A percentile compares a stretch with the other conserved stretches of the same genome.
These are phyloP conservation scores for Escallonia rubra DNA, from an alignment of 129 eudicot species.

Conservation along the genomic window DNA sequence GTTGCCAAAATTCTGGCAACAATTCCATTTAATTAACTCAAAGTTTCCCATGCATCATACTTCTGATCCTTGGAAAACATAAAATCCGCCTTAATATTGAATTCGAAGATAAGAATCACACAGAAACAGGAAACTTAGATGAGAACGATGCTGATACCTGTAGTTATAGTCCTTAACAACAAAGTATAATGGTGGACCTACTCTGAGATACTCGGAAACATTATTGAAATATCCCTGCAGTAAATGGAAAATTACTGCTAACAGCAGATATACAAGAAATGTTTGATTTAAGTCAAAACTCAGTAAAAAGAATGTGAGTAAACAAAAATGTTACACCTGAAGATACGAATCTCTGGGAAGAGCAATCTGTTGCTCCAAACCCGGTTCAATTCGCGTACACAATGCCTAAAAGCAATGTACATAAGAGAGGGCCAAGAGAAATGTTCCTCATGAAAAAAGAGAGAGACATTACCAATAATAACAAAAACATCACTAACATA, in stretches of 20 bases:
- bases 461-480: neutral
- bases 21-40: neutral
- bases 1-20: no score
- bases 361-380: conserved; percentile 72
- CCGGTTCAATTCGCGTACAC: conserved; percentile 66
- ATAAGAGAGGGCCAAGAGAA: neutral
- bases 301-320: neutral
- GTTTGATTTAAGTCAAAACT: neutral
- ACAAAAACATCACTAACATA: neutral
- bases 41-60: neutral
- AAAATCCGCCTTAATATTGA: neutral
- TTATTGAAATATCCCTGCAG: conserved; percentile 58
- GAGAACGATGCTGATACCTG: conserved; percentile 29
- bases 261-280: neutral
- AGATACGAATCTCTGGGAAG: conserved; percentile 76
- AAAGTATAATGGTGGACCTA: conserved; percentile 67
- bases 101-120: neutral
- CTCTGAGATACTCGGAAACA: conserved; percentile 49
- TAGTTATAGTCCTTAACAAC: conserved; percentile 55
- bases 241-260: neutral
- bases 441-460: neutral
- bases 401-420: conserved; percentile 31
- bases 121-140: neutral
- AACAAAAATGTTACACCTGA: conserved; percentile 31
- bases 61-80: neutral